Evolutionary conservation across 208 protist genomes (phyloP).

Genomic region (Trypanosoma avium): DNA sequence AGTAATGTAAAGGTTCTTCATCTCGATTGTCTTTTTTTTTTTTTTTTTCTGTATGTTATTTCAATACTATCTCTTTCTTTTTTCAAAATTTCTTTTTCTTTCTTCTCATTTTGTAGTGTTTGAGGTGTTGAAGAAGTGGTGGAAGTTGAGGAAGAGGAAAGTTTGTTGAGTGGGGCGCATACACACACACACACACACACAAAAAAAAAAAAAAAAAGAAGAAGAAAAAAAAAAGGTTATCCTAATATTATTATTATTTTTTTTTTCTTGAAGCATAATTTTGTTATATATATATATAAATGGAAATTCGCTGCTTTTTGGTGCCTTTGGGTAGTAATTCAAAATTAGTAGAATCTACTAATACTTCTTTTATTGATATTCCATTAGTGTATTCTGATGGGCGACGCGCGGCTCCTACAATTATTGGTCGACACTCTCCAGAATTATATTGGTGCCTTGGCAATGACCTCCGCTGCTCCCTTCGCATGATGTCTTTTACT

Average conservation of each 20-base stretch:
- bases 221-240: too few relatives aligned
- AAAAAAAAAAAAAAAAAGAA: too few relatives aligned
- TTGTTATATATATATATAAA: slow-evolving; percentile 10
- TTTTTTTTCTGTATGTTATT: neutral
- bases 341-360: too few relatives aligned
- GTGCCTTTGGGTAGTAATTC: slow-evolving; percentile 18
- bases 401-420: slow-evolving; percentile 3
- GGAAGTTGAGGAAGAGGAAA: too few relatives aligned
- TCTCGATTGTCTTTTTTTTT: slow-evolving; percentile 10
- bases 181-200: too few relatives aligned
- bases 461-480: slow-evolving; percentile 36
- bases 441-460: slow-evolving; percentile 41
- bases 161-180: too few relatives aligned
- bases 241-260: slow-evolving; percentile 29
- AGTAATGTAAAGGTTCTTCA: too few relatives aligned
- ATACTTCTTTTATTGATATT: neutral
- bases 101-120: too few relatives aligned
- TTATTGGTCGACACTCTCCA: slow-evolving; percentile 28
- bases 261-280: slow-evolving; percentile 11
- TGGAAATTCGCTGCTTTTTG: slow-evolving; percentile 37
- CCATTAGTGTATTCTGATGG: slow-evolving; percentile 17
- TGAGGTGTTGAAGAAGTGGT: too few relatives aligned
- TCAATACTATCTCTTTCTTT: slow-evolving; percentile 22
- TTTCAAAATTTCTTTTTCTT: too few relatives aligned
- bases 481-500: slow-evolving; percentile 27